Base-by-base conservation (phyloP, 257 asterid species). In the Fraxinus quadrangulata region DNA sequence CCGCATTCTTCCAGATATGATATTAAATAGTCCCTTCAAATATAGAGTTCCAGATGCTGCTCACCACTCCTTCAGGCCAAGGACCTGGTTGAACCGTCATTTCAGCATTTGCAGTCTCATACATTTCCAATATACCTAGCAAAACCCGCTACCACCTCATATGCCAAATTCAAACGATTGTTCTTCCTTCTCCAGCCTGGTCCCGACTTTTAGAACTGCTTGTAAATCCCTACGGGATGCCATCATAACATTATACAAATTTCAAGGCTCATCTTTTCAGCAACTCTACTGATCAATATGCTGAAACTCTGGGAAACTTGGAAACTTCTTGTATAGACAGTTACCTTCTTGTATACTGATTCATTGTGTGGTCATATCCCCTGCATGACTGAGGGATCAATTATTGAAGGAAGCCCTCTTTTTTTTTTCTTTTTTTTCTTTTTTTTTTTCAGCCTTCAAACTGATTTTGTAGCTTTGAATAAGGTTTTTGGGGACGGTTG, bases 401-500 rank as follows among this genome's bases (percentile, higher is more conserved):
- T 34, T 5, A 75, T 3, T 40, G 19, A 2, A 19, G 37, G 13
- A 31, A 31, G 30, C 69, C 0, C 16, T 26, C 69, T 63, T 5
- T 26, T 17, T n/a, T n/a, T n/a, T n/a, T 26, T 26, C 28, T 23
- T 14, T 45, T 71, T 1, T 28, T 28, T 28, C 0, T 3, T 30
- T 36, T 9, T n/a, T 33, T 5, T 6, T 75, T 74, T 21, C 40
- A 34, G 63, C 75, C 36, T 45, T 21, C 13, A 4, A 30, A 23
- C 24, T 63, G 26, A 5, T 45, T 54, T 65, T 45, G 78, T 37
- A 13, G 73, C 66, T 24, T 30, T 42, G 78, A 14, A 33, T 72
- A 45, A 74, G 72, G 37, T 13, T 63, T 21, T 34, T 71, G 81
- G 33, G 81, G 73, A 26, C 40, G 45, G 72, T 24, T 23, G 65